A percentile compares a stretch with the other conserved stretches of the same genome.
Conservation (phyloP, 2,329 filamentous ascomycete genomes). For the Colletotrichum paranaense region DNA sequence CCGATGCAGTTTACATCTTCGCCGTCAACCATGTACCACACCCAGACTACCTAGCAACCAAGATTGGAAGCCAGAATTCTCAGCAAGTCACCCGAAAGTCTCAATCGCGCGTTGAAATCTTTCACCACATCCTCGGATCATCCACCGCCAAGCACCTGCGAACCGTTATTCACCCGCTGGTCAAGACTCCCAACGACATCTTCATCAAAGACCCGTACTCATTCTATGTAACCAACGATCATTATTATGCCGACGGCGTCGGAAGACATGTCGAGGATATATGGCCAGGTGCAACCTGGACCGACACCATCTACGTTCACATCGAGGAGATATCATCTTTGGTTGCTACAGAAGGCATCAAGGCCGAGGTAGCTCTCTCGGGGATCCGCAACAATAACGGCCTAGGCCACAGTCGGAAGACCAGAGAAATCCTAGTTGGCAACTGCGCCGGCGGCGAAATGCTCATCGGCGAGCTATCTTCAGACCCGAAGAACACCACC, state of each 20-base stretch:
- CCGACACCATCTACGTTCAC: constrained; percentile 54
- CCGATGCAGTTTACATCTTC: constrained; percentile 66
- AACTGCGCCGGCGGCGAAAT: constrained; percentile 59
- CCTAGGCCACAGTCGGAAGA: constrained; percentile 58
- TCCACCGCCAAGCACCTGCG: constrained; percentile 58
- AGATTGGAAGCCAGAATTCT: constrained; percentile 45
- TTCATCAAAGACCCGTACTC: constrained; percentile 56
- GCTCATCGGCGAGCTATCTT: constrained; percentile 50
- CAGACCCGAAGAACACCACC: constrained; percentile 39
- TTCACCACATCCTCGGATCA: constrained; percentile 47
- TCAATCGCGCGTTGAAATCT: constrained; percentile 67
- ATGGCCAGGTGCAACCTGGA: constrained; percentile 56
- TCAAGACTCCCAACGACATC: constrained; percentile 70
- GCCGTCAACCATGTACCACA: constrained; percentile 70
- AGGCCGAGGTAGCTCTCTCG: constrained; percentile 54
- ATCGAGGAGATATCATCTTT: constrained; percentile 32
- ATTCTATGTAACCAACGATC: constrained; percentile 72
- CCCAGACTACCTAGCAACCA: constrained; percentile 40
- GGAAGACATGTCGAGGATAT: constrained; percentile 61
- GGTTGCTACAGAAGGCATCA: constrained; percentile 45
- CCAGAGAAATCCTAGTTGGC: constrained; percentile 54
- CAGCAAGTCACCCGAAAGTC: constrained; percentile 44
- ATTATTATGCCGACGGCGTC: constrained; percentile 60
- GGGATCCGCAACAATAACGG: constrained; percentile 67
- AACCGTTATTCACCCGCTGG: constrained; percentile 62